Evolutionary conservation across 306 rosid genomes (phyloP), one percentile per base, ranked within the genome.

Genomic region (Citrullus colocynthis): DNA sequence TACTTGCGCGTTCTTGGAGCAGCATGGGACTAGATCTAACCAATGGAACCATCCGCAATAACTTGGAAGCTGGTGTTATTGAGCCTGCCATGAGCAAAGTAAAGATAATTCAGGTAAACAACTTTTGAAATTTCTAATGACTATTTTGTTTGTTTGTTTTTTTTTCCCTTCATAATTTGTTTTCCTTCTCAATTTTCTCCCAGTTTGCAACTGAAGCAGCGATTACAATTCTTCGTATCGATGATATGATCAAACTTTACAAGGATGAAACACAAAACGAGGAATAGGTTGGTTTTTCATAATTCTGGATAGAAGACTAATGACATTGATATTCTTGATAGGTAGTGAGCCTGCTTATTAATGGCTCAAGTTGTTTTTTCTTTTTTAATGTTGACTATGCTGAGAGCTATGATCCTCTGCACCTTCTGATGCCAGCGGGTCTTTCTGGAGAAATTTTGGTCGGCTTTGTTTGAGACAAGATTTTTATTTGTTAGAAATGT

Each of bases 81-180:
- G 99, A 95, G 81, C 99, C 99, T 21, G 97, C 97, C 74, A 95
- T 95, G 99, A 95, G 99, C 86, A 95, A 95, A 90, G 90, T 95
- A 61, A 95, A 95, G 87, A 92, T 95, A 82, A 88, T 95, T 84
- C 97, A 95, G 97, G 98, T 90, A 79, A 21, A 51, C 63, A 12
- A 36, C 58, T 12, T 71, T 1, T 21, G 15, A 48, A 45, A 5
- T 71, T 45, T 5, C 9, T 13, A 1, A 70, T 70, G 21, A 45
- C 14, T 24, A 15, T 24, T 45, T 18, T 6, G 39, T 36, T 36
- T 5, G 5, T 32, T 36, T 36, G 4, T 36, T 36, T 36, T 5
- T 4, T 5, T 5, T 5, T 36, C 39, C 39, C 55, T 21, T 67
- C 55, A 12, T 39, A 67, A 12, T 28, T 71, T 3, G 1, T 71